phyloP scores from a whole-genome alignment of 768 basidiomycete genomes.

The Trametopsis cervina region DNA sequence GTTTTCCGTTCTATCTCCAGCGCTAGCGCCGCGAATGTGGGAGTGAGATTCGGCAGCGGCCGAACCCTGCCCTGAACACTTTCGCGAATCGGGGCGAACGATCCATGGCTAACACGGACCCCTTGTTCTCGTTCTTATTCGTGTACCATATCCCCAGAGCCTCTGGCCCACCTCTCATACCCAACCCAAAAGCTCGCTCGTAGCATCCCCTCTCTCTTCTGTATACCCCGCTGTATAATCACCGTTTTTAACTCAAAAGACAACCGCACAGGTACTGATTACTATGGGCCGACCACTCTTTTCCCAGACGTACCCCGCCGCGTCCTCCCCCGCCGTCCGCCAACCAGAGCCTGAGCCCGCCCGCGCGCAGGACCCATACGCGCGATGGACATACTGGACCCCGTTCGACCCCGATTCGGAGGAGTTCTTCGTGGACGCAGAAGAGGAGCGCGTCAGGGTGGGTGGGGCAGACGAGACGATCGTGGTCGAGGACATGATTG shows the following conservation, averaged over 20 bases:
- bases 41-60: no score
- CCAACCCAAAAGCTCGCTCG: conserved; percentile 13
- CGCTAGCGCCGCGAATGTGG: no score
- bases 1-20: no score
- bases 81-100: no score
- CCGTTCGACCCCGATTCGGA: conserved; percentile 79
- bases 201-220: conserved; percentile 3
- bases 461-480: conserved; percentile 7
- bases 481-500: conserved; percentile 6
- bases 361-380: conserved; percentile 25
- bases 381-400: conserved; percentile 60
- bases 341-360: conserved; percentile 7
- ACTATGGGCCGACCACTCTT: conserved; percentile 18
- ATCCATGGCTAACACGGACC: no score
- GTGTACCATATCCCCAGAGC: neutral
- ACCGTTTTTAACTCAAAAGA: neutral
- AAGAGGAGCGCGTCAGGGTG: conserved; percentile 51
- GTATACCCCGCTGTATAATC: conserved; percentile 12
- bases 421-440: conserved; percentile 59
- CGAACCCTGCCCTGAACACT: no score
- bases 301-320: conserved; percentile 8
- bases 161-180: conserved; percentile 4
- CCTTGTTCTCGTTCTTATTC: no score
- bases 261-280: neutral
- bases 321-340: conserved; percentile 10